These are phyloP conservation scores for Colletotrichum tabaci DNA, from an alignment of 2,329 filamentous ascomycete genomes.

Conservation along the genomic window DNA sequence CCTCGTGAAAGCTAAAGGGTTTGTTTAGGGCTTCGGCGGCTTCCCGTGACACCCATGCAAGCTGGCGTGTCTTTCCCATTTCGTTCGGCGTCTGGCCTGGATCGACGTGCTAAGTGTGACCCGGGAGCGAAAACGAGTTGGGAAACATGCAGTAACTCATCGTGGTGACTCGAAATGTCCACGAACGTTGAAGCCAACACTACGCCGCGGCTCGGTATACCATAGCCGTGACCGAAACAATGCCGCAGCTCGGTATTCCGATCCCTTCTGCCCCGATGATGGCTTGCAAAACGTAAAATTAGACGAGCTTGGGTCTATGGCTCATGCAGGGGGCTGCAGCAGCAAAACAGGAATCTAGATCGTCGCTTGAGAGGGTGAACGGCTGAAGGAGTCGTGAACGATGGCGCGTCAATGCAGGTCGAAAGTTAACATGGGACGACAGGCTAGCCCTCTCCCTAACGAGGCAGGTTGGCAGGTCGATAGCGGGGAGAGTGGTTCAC, in stretches of 20 bases:
- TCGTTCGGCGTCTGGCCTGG: background rate
- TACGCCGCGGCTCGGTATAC: too few relatives aligned
- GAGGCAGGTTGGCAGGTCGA: constrained; percentile 1
- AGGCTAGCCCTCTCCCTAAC: constrained; percentile 3
- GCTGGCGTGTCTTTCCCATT: background rate
- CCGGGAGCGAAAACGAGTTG: background rate
- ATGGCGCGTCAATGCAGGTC: constrained; percentile 5
- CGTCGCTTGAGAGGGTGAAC: background rate
- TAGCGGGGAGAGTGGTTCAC: background rate
- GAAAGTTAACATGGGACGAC: constrained; percentile 29
- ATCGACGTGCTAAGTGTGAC: background rate
- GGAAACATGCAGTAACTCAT: background rate
- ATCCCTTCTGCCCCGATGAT: background rate
- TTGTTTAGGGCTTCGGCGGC: background rate
- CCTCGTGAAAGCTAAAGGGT: background rate
- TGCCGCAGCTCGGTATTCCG: too few relatives aligned
- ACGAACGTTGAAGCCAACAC: background rate
- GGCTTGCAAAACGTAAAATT: background rate
- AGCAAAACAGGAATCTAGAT: constrained; percentile 8
- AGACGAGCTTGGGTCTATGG: background rate
- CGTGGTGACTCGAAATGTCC: background rate
- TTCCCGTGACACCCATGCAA: background rate
- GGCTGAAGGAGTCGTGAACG: background rate
- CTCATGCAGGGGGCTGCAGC: background rate
- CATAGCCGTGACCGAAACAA: too few relatives aligned